phyloP scores from a whole-genome alignment of 176 grass and related monocot genomes.

The Luzula sylvatica region DNA sequence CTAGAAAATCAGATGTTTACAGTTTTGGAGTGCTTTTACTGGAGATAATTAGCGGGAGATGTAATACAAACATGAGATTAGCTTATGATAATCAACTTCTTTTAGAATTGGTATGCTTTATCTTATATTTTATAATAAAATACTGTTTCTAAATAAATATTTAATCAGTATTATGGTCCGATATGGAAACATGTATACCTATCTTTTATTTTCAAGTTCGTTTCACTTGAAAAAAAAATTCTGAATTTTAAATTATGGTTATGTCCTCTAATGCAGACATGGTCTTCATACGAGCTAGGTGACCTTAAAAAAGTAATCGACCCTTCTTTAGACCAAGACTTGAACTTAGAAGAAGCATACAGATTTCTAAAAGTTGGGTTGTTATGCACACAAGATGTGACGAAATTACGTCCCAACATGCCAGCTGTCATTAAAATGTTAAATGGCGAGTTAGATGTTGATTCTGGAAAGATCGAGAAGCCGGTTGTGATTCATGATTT shows the following conservation, averaged over 20 bases:
- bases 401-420: conserved; percentile 52
- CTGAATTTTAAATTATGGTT: conserved; percentile 27
- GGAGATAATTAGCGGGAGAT: conserved; percentile 62
- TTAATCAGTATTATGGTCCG: background rate
- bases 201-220: background rate
- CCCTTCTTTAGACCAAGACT: conserved; percentile 37
- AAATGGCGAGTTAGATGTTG: conserved; percentile 36
- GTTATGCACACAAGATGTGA: conserved; percentile 53
- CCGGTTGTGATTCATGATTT: conserved; percentile 67
- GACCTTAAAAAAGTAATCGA: conserved; percentile 46
- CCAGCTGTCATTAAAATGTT: conserved; percentile 40
- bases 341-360: conserved; percentile 53
- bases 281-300: conserved; percentile 44
- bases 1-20: conserved; percentile 71
- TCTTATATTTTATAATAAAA: background rate
- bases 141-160: no score
- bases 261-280: conserved; percentile 62
- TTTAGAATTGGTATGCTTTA: conserved; percentile 47
- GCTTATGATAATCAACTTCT: conserved; percentile 61
- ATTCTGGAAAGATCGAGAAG: conserved; percentile 38
- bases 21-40: conserved; percentile 61
- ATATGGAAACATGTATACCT: background rate
- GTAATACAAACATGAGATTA: conserved; percentile 55
- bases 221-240: conserved; percentile 15
- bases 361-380: conserved; percentile 63